Base-by-base conservation (phyloP, 2,329 filamentous ascomycete genomes). In the Aspergillus terreus region DNA sequence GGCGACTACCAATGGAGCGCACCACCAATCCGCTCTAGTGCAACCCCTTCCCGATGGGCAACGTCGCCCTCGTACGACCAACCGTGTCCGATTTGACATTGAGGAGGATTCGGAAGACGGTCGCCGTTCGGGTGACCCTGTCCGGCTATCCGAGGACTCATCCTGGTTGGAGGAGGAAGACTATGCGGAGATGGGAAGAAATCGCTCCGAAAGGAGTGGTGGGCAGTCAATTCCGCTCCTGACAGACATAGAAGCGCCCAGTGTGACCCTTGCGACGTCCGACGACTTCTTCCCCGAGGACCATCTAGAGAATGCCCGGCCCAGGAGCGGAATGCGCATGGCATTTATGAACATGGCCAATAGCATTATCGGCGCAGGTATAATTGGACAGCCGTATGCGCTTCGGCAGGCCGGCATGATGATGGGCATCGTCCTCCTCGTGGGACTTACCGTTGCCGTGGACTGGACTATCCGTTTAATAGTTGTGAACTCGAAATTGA, bases 261-360 rank as follows among this genome's bases (percentile, higher is more conserved):
- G 87, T 55, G 80, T 88, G 44, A 85, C 89, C 10, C 74, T 95
- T 44, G 89, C 78, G 74, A 86, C 72, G 59, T 76, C 76, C 23
- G 78, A 82, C 2, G 72, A 80, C 52, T 78, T 82, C 60, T 75
- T 78, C 50, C 76, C 80, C 0, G 80, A 83, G 59, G 80, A 85
- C 47, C 72, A 82, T 53, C 67, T 85, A 51, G 82, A 84, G 59
- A 78, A 71, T 56, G 79, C 82, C 17, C 81, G 92, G 51, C 91
- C 92, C 44, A 92, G 92, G 74, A 95, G 90, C 52, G 87, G 88
- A 4, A 80, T 97, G 74, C 80, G 82, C 56, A 90, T 87, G 68
- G 92, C 94, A 3, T 97, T 99, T 62, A 96, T 97, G 91, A 99
- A 99, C 74, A 99, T 99, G 94, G 92, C 94, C 57, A 99, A 99